Base-by-base conservation (phyloP, 805 yeast genomes). In the Wickerhamiella cacticola region DNA sequence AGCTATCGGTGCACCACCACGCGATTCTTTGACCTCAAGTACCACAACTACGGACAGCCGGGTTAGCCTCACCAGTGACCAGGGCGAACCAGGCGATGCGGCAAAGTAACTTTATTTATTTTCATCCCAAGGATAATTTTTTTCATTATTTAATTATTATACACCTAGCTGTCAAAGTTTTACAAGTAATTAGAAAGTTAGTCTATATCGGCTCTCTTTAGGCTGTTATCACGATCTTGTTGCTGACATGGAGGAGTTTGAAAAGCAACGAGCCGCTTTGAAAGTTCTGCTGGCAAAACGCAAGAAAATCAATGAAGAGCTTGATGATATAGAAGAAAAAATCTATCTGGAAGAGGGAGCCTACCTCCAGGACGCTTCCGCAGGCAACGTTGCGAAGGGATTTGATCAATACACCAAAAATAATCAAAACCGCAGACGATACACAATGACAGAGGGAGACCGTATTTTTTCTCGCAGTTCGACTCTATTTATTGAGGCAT, bases 371-470 rank as follows among this genome's bases (percentile, higher is more conserved):
- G 87, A 82, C 46, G 76, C 85, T 50, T 63, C 70, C 24, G 75
- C 75, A 48, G 88, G 96, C 0, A 88, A 85, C 62, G 80, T 89
- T 23, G 82, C 86, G n/a, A 81, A 82, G 53, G 97, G 97, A 1
- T 88, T 87, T 57, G 96, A 88, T 43, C 81, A 77, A 56, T 82
- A 83, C 58, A 71, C 80, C 43, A 82, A 81, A 47, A 60, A 64
- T 35, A 61, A 53, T 44, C 66, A 61, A 71, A 73, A 59, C 69
- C 76, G 64, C 66, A 74, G 50, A 60, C 70, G 45, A 73, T 74
- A 65, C 68, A 54, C 53, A 3, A 50, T 63, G 23, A 59, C 78
- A 0, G 89, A 83, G 52, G 82, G 80, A 29, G 96, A 86, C 57
- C 76, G 94, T 42, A 75, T 86, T 3, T 86, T 86, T 63, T 79